phyloP scores from a whole-genome alignment of 768 basidiomycete species.

The Calocera viscosa region DNA sequence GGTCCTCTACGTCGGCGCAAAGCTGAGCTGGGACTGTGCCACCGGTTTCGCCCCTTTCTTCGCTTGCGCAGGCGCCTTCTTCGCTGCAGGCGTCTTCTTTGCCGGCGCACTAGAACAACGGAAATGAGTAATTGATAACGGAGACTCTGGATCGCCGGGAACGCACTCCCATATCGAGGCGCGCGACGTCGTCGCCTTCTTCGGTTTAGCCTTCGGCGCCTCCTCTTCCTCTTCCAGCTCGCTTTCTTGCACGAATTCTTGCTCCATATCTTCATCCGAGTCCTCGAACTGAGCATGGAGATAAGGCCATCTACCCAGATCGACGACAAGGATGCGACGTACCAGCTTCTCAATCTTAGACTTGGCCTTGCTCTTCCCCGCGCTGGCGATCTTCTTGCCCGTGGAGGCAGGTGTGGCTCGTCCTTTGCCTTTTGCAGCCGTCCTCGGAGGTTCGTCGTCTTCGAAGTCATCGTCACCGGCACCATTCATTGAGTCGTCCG shows the following conservation, averaged over 20 bases:
- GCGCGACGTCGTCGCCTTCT: slow-evolving; percentile 22
- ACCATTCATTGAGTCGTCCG: slow-evolving; percentile 62
- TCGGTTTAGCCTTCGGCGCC: slow-evolving; percentile 13
- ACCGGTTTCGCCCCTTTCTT: slow-evolving; percentile 19
- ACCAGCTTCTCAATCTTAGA: background rate
- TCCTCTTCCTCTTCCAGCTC: slow-evolving; percentile 8
- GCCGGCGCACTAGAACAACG: slow-evolving; percentile 19
- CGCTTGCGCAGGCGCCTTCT: slow-evolving; percentile 29
- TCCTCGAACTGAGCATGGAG: background rate
- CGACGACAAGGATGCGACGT: background rate
- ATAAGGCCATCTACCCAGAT: background rate
- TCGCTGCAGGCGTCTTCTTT: slow-evolving; percentile 34
- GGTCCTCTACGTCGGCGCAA: slow-evolving; percentile 45
- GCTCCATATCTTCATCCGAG: slow-evolving; percentile 9
- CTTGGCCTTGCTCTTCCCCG: slow-evolving; percentile 17
- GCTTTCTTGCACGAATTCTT: slow-evolving; percentile 7
- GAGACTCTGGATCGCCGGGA: background rate
- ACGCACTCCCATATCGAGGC: background rate
- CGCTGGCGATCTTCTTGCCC: slow-evolving; percentile 25
- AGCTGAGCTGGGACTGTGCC: slow-evolving; percentile 49
- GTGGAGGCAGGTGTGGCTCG: slow-evolving; percentile 14
- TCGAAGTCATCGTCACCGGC: slow-evolving; percentile 47
- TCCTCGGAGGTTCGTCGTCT: slow-evolving; percentile 27
- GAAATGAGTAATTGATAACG: background rate
- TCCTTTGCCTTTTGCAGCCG: background rate